phyloP scores from a whole-genome alignment of 192 early-diverging fungal genomes.

The Lobosporangium transversale region DNA sequence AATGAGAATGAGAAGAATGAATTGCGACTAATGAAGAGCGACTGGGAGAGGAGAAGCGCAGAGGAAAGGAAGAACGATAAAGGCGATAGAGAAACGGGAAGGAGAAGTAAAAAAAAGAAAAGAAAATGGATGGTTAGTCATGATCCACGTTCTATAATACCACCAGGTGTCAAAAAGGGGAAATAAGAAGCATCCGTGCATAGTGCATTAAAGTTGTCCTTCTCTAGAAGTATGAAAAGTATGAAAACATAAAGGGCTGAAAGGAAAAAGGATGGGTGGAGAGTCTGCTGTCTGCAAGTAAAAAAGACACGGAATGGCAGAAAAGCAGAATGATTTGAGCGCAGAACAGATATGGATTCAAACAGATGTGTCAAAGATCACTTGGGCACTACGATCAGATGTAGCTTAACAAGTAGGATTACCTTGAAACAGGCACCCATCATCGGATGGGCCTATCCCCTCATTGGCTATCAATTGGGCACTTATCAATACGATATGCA shows the following conservation, averaged over 20 bases:
- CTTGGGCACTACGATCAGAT: neutral
- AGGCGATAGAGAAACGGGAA: constrained; percentile 7
- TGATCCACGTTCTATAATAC: no score
- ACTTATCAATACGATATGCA: neutral
- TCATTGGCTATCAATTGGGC: neutral
- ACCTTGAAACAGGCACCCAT: neutral
- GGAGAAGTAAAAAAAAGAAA: neutral
- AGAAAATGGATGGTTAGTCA: neutral
- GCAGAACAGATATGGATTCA: neutral
- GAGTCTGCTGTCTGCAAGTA: no score
- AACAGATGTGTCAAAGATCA: no score
- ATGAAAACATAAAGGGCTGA: no score
- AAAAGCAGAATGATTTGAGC: neutral
- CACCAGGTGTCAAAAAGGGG: no score
- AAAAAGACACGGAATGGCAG: neutral
- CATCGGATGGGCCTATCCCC: neutral
- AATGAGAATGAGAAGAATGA: constrained; percentile 1
- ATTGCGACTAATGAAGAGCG: no score
- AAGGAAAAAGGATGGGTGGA: no score
- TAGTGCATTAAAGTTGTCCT: no score
- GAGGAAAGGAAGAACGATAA: constrained; percentile 10
- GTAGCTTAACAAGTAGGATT: neutral
- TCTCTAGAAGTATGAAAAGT: no score
- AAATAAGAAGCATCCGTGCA: neutral
- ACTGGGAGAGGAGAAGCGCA: no score